Base-by-base conservation (phyloP, 1,139 yeast genomes). In the Kluyveromyces sp. region DNA sequence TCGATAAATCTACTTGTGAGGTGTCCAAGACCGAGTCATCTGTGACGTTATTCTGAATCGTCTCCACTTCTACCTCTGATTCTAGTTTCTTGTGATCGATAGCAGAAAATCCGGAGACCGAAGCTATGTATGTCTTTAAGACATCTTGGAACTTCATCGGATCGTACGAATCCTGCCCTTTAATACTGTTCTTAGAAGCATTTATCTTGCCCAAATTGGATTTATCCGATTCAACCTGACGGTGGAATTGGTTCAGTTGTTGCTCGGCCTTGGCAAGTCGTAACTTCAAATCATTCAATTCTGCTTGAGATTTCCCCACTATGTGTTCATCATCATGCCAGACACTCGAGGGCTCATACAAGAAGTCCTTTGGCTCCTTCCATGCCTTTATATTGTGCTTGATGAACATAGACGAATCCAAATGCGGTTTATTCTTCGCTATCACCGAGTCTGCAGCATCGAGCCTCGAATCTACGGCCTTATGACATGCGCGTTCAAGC, bases 291-390 rank as follows among this genome's bases (percentile, higher is more conserved):
- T 74, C 77, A 15, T 79, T 73, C 51, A 87, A 69, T 54, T 87
- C 92, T 1, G 75, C 74, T 34, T 77, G 80, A 29, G 69, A 67
- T 16, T 75, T 73, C 1, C 77, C 74, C 13, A 80, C 70, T 67
- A 92, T 78, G 39, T 77, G 70, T 51, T 88, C 95, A 63, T 92
- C 96, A 58, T 92, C 98, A 64, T 89, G 97, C 98, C 98, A 94
- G 40, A 94, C 83, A 29, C 89, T 80, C 33, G 95, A 81, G 1
- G 97, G 96, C 52, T 86, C 76, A 57, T 83, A 94, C 52, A 77
- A 75, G 59, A 83, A 86, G 64, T 92, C 97, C 4, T 69, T 69
- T 0, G 97, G 98, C 56, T 88, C 97, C 39, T 71, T 70, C 96
- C 96, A 92, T 18, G 67, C 69, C 30, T 73, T 74, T 18, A 70